A percentile compares a stretch with the other conserved stretches of the same genome.
Conservation (phyloP, 1,284 basidiomycete species). For the Porphyrellus sp. region DNA sequence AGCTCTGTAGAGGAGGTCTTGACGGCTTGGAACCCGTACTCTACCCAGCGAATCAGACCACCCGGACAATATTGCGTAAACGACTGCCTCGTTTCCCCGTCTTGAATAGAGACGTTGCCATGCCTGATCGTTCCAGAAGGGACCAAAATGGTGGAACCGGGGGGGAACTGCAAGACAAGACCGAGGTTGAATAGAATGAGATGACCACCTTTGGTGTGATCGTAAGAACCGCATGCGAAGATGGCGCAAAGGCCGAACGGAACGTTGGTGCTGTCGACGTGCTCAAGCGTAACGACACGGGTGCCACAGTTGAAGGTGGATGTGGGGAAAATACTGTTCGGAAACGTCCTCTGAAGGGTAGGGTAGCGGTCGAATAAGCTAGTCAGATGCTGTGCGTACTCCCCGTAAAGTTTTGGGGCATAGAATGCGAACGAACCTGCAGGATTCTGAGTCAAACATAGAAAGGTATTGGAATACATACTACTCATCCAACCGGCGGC, state of each 20-base stretch:
- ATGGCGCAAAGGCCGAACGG: not conserved
- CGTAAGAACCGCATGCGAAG: not conserved
- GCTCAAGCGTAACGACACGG: not conserved
- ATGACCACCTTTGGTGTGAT: not conserved
- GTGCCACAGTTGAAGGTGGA: not conserved
- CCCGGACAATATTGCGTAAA: not conserved
- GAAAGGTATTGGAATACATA: not conserved
- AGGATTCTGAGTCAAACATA: too few species aligned
- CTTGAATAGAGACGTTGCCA: not conserved
- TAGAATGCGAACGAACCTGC: not conserved
- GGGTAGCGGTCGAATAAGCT: not conserved
- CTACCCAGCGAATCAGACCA: not conserved
- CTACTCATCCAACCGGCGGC: not conserved
- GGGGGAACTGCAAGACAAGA: not conserved
- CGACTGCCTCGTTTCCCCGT: not conserved
- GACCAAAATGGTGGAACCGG: not conserved
- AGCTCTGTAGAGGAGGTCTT: not conserved
- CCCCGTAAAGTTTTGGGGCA: not conserved
- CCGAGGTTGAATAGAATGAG: not conserved
- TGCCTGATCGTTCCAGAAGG: not conserved
- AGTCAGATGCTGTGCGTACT: not conserved
- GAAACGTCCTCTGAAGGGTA: not conserved
- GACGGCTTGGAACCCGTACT: not conserved
- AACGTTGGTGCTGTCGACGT: not conserved
- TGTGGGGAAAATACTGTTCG: not conserved